Conservation (phyloP, 495 filamentous ascomycete species). For the Tuber microsphaerosporum region DNA sequence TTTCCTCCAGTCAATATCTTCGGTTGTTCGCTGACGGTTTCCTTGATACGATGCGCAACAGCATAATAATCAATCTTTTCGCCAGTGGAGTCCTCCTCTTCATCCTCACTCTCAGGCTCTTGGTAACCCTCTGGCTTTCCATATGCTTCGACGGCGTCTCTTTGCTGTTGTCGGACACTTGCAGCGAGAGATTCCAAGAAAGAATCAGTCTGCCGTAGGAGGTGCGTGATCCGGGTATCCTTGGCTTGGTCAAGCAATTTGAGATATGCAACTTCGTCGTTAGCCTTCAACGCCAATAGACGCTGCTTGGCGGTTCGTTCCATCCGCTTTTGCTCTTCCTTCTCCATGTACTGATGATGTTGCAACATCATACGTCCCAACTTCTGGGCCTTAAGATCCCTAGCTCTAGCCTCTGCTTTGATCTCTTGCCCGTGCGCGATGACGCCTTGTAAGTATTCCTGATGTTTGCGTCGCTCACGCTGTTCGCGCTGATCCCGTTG, state of each 20-base stretch:
- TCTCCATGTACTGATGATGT: constrained; percentile 93
- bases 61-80: constrained; percentile 89
- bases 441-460: constrained; percentile 72
- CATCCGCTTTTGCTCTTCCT: constrained; percentile 95
- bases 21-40: constrained; percentile 77
- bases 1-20: constrained; percentile 78
- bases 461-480: constrained; percentile 92
- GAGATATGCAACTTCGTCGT: constrained; percentile 97
- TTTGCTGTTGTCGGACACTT: constrained; percentile 87
- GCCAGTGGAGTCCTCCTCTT: constrained; percentile 53
- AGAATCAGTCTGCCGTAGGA: constrained; percentile 90
- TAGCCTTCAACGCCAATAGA: constrained; percentile 95
- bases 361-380: constrained; percentile 75
- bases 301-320: constrained; percentile 97
- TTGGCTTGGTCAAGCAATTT: constrained; percentile 96
- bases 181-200: constrained; percentile 92
- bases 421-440: constrained; percentile 61
- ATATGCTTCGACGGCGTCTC: constrained; percentile 69
- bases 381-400: constrained; percentile 62
- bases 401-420: constrained; percentile 51
- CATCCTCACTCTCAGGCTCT: constrained; percentile 60
- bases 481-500: constrained; percentile 90
- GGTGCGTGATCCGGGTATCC: constrained; percentile 95
- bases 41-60: constrained; percentile 90
- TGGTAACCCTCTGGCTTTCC: constrained; percentile 55